Base-by-base conservation (phyloP, 1,284 basidiomycete species). In the Neonothopanus nambi region DNA sequence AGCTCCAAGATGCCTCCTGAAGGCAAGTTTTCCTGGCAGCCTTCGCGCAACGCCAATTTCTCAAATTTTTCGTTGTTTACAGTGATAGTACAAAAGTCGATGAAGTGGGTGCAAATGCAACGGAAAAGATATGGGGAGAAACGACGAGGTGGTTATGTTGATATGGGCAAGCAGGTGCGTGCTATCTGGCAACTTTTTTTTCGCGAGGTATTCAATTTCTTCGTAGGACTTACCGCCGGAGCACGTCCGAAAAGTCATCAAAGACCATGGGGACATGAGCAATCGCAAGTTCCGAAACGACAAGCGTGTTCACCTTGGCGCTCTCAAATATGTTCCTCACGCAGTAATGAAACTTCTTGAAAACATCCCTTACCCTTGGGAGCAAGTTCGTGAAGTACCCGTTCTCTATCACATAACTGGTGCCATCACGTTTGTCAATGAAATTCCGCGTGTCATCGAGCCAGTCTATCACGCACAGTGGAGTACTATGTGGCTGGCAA, bases 401-500 rank as follows among this genome's bases (percentile, higher is more conserved):
- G 93, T 96, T 18, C 79, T 98, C 55, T 98, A 98, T 73, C 95
- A 98, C 67, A 95, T 99, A 65, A 98, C 97, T n/a, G 97, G 97
- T 62, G 97, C 97, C 46, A 99, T 99, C 71, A 99, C 97, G 1
- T 99, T 99, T 66, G 95, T 99, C 64, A 99, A 99, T 74, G 95
- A 99, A 71, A 90, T 98, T 38, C 97, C 97, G 46, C 89, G 93
- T 44, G 87, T 99, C 59, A 92, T 99, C 57, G 95, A 98, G 68
- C 97, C 97, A 5, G 85, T 99, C 18, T 99, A 98, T 72, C 97
- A 99, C 69, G 95, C 97, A 0, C 97, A 99, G 67, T 99, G 97
- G 97, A 95, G 94, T 64, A 92, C 93, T 3, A 99, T 99, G 97
- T 99, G 97, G 97, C 80, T 99, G 36, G 96, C 97, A 18, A 99